phyloP scores from a whole-genome alignment of 2,329 filamentous ascomycete genomes.

The Hymenoscyphus salicellus region DNA sequence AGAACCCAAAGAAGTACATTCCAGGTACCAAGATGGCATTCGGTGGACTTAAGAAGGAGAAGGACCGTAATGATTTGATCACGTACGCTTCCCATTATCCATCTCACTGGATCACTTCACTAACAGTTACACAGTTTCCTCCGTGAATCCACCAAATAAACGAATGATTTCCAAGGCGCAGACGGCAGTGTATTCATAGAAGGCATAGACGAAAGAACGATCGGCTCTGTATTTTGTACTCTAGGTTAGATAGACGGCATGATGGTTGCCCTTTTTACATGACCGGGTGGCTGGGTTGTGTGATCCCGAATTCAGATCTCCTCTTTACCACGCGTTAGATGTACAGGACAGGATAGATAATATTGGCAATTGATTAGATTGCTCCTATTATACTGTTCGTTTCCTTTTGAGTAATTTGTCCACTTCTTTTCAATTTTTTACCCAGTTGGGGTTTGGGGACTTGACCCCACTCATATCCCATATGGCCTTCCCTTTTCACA shows the following conservation, averaged over 20 bases:
- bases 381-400: too few relatives aligned
- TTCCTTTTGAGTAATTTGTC: too few relatives aligned
- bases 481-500: too few relatives aligned
- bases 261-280: not conserved
- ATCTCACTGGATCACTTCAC: not conserved
- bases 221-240: constrained; percentile 26
- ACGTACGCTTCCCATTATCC: constrained; percentile 60
- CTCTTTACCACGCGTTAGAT: not conserved
- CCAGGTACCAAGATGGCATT: constrained; percentile 99
- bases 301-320: not conserved
- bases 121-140: constrained; percentile 54
- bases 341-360: not conserved
- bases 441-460: too few relatives aligned
- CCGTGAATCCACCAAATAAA: constrained; percentile 67
- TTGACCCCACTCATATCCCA: too few relatives aligned
- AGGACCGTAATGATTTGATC: constrained; percentile 99
- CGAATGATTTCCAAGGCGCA: constrained; percentile 20
- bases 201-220: constrained; percentile 21
- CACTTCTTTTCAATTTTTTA: too few relatives aligned
- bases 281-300: not conserved
- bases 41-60: constrained; percentile 98
- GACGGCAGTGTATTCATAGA: constrained; percentile 33
- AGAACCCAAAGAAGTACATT: constrained; percentile 99
- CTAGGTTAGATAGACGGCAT: constrained; percentile 30
- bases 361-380: not conserved